Evolutionary conservation across 129 eudicot species (phyloP).

Genomic region (Tagetes erecta): DNA sequence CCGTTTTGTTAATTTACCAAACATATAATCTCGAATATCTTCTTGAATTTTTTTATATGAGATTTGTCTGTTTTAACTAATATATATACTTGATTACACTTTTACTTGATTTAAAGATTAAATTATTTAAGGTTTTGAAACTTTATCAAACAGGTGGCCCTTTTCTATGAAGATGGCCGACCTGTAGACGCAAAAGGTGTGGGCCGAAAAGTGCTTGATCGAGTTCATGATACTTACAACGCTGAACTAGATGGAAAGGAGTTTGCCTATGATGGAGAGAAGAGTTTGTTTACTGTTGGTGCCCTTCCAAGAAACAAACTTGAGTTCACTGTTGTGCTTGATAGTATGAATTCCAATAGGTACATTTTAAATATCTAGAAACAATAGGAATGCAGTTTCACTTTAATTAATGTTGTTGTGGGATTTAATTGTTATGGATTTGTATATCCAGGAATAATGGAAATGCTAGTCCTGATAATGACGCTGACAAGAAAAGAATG

Average conservation of each 20-base stretch:
- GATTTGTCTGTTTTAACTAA: too few relatives aligned
- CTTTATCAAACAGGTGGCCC: conserved; percentile 60
- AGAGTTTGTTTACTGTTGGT: conserved; percentile 86
- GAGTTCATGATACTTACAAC: conserved; percentile 67
- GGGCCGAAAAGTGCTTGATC: conserved; percentile 79
- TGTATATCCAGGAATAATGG: conserved; percentile 55
- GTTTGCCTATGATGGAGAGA: conserved; percentile 94
- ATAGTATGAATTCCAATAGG: conserved; percentile 63
- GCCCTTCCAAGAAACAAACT: conserved; percentile 84
- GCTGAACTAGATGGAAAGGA: conserved; percentile 77
- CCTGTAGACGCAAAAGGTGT: conserved; percentile 81
- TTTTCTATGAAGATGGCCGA: conserved; percentile 83
- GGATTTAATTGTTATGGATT: not conserved
- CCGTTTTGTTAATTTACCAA: not conserved
- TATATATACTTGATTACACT: too few relatives aligned
- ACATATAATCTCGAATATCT: conserved; percentile 41
- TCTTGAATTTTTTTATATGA: too few relatives aligned
- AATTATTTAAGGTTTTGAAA: not conserved
- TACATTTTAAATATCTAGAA: conserved; percentile 5
- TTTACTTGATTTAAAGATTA: too few relatives aligned
- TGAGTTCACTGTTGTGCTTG: conserved; percentile 88
- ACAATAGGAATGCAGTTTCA: not conserved
- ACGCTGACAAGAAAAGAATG: conserved; percentile 54
- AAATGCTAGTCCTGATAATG: conserved; percentile 56
- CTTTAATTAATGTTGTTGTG: not conserved